Base-by-base conservation (phyloP, 352 stramenopile genomes). In the Pythium dissimile region DNA sequence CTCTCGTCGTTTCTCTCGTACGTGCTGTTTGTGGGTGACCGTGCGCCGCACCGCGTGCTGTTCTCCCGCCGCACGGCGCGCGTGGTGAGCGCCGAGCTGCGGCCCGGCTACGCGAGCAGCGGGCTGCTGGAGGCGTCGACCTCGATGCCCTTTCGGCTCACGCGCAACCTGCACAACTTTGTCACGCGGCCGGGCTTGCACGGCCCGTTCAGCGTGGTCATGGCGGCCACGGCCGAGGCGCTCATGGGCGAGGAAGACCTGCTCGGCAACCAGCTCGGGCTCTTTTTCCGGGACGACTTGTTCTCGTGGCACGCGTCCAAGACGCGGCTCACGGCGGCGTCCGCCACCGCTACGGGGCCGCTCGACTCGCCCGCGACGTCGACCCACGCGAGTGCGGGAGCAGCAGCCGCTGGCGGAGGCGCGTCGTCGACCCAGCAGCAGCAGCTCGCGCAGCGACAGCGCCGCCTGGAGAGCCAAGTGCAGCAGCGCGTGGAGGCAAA, bases 271-370 rank as follows among this genome's bases (percentile, higher is more conserved):
- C 86, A 95, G 62, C 64, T 95, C n/a, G 80, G 75, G 26, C 68
- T 95, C 30, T 95, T 95, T 66, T 95, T 95, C 72, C 80, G 86
- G 18, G 86, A 95, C 55, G 86, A 95, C 43, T 53, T 95, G 56
- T 66, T 95, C 3, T 94, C 84, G 50, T 95, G 86, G 86, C 83
- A 95, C 50, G 76, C 80, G 18, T 94, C 84, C 27, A 95, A 95
- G 61, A 91, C 81, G n/a, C 79, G 82, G 21, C 57, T 89, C 54
- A 59, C 67, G 3, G 12, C 55, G 9, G 52, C 56, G 0, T 52
- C 49, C 39, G 18, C 71, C 24, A 51, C 53, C 15, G 34, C 32
- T 23, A 43, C 64, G 28, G 63, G 56, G 10, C 32, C 72, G 2
- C 28, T 59, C 13, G 72, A 72, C 13, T 66, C 76, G 44, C 13